These are phyloP conservation scores for Cronartium quercuum DNA, from an alignment of 1,284 basidiomycete species.

Conservation along the genomic window DNA sequence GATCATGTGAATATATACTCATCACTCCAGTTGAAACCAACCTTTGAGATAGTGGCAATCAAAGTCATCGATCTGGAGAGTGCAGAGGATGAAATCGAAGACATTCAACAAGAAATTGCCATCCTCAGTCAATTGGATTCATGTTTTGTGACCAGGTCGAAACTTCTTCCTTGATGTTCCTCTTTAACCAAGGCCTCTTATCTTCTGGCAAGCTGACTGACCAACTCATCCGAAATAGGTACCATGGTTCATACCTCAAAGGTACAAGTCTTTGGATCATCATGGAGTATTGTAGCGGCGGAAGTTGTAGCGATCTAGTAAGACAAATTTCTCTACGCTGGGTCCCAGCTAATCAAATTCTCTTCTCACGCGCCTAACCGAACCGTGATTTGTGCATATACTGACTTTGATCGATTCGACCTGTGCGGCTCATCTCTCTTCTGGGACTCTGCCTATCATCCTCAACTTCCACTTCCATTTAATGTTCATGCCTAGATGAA, in stretches of 20 bases:
- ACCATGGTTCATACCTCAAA: constrained; percentile 91
- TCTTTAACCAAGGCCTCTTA: not conserved
- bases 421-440: not conserved
- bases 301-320: constrained; percentile 55
- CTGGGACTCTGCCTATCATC: not conserved
- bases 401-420: not conserved
- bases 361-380: constrained; percentile 30
- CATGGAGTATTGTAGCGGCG: constrained; percentile 78
- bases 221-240: constrained; percentile 55
- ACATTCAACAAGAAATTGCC: constrained; percentile 98
- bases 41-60: constrained; percentile 55
- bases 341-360: no score
- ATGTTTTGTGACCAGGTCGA: constrained; percentile 85
- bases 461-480: not conserved
- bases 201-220: constrained; percentile 40
- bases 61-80: constrained; percentile 99
- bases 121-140: constrained; percentile 97
- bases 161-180: constrained; percentile 43
- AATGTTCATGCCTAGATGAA: constrained; percentile 66
- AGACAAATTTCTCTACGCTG: constrained; percentile 39
- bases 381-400: no score
- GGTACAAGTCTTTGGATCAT: constrained; percentile 96
- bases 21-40: no score
- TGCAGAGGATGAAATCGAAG: constrained; percentile 98
- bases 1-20: not conserved